A percentile compares a stretch with the other conserved stretches of the same genome.
phyloP scores from a whole-genome alignment of 495 filamentous ascomycete genomes.

The Astrothelium subdiscretum region DNA sequence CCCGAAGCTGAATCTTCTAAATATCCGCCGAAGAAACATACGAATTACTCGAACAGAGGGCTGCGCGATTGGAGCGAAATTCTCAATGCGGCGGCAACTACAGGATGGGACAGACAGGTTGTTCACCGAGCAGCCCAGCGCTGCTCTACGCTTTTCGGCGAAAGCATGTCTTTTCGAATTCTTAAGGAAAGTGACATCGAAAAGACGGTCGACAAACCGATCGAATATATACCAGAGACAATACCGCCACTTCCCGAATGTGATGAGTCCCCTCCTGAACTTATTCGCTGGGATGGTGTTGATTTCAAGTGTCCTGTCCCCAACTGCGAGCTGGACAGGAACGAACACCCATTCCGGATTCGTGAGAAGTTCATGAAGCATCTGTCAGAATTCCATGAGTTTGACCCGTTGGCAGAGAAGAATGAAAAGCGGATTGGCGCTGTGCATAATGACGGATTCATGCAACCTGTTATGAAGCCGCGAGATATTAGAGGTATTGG shows the following conservation, averaged over 20 bases:
- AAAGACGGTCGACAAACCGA: neutral
- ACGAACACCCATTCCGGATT: neutral
- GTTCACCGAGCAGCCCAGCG: constrained; percentile 54
- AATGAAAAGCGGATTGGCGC: constrained; percentile 8
- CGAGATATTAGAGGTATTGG: neutral
- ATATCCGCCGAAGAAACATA: constrained; percentile 5
- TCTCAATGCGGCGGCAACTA: constrained; percentile 59
- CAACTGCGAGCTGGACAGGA: neutral
- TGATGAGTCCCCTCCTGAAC: neutral
- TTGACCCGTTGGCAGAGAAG: neutral
- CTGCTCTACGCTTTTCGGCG: constrained; percentile 58
- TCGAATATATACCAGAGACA: neutral
- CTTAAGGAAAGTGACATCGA: constrained; percentile 9
- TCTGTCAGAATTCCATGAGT: neutral
- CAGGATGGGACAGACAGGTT: constrained; percentile 48
- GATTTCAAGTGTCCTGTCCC: neutral
- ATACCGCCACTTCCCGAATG: neutral
- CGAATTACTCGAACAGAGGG: constrained; percentile 33
- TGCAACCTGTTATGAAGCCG: constrained; percentile 5
- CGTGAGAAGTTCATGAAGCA: neutral
- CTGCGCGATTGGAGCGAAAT: constrained; percentile 73
- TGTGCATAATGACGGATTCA: constrained; percentile 15
- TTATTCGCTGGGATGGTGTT: neutral
- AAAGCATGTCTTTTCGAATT: constrained; percentile 50
- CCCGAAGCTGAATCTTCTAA: neutral